A percentile compares a stretch with the other conserved stretches of the same genome.
Evolutionary conservation across 305 asterid species (phyloP).

Genomic region (Andrographis paniculata): DNA sequence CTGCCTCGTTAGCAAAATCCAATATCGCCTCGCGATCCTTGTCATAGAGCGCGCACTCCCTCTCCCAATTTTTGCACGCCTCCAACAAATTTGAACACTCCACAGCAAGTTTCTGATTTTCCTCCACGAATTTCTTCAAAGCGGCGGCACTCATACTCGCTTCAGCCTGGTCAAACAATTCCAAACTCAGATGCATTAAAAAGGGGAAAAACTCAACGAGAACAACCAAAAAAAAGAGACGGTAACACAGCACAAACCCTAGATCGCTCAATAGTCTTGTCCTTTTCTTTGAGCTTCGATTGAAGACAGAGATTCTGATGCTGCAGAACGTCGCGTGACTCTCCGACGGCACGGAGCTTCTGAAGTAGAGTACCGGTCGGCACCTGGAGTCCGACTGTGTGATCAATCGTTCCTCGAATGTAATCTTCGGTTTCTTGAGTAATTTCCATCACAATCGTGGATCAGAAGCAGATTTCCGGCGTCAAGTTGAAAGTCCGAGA

Average conservation of each 20-base stretch:
- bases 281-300: conserved; percentile 62
- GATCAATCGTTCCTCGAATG: conserved; percentile 67
- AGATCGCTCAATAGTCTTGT: conserved; percentile 47
- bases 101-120: conserved; percentile 73
- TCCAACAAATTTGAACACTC: conserved; percentile 68
- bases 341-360: conserved; percentile 62
- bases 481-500: neutral
- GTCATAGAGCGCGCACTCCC: conserved; percentile 80
- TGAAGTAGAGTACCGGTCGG: conserved; percentile 44
- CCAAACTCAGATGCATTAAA: conserved; percentile 1
- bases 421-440: conserved; percentile 69
- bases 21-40: conserved; percentile 84
- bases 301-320: conserved; percentile 44
- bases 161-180: conserved; percentile 44
- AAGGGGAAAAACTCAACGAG: neutral
- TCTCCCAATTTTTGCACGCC: conserved; percentile 78
- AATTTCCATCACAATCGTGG: conserved; percentile 43
- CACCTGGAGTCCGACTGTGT: conserved; percentile 61
- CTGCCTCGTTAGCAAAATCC: conserved; percentile 96
- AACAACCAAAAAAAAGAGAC: neutral
- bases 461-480: neutral
- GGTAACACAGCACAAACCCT: conserved; percentile 49
- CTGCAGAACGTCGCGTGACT: conserved; percentile 37
- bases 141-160: conserved; percentile 83
- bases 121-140: conserved; percentile 84